These are phyloP conservation scores for Trichoderma erinaceum DNA, from an alignment of 495 filamentous ascomycete species.

Conservation along the genomic window DNA sequence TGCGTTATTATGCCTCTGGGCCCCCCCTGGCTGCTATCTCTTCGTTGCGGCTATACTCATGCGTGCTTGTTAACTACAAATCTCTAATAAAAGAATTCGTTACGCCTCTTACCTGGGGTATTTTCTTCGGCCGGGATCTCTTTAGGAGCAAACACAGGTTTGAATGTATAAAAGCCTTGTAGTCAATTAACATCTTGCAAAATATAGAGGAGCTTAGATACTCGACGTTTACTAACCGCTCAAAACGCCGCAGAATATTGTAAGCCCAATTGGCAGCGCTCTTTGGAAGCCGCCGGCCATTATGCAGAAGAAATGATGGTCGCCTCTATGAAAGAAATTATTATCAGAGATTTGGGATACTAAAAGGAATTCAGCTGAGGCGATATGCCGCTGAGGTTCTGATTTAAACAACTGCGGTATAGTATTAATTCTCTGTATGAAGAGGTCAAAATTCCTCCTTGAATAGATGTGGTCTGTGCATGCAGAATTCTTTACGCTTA, in stretches of 20 bases:
- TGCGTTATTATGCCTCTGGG: too few relatives aligned
- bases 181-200: not conserved
- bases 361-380: too few relatives aligned
- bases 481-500: too few relatives aligned
- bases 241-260: not conserved
- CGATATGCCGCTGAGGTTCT: too few relatives aligned
- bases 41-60: not conserved
- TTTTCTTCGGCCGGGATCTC: not conserved
- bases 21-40: too few relatives aligned
- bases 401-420: too few relatives aligned
- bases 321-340: not conserved
- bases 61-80: not conserved
- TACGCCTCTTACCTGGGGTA: not conserved
- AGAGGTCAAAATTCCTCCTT: too few relatives aligned
- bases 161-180: not conserved
- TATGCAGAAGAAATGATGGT: not conserved
- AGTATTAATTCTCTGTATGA: too few relatives aligned
- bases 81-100: not conserved
- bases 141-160: conserved; percentile 1
- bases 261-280: conserved; percentile 2
- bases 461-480: too few relatives aligned
- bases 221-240: not conserved
- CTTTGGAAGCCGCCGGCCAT: conserved; percentile 2
- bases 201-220: not conserved
- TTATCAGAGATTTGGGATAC: too few relatives aligned